phyloP scores from a whole-genome alignment of 805 yeast species.

The Ogataea nitratoaversa region DNA sequence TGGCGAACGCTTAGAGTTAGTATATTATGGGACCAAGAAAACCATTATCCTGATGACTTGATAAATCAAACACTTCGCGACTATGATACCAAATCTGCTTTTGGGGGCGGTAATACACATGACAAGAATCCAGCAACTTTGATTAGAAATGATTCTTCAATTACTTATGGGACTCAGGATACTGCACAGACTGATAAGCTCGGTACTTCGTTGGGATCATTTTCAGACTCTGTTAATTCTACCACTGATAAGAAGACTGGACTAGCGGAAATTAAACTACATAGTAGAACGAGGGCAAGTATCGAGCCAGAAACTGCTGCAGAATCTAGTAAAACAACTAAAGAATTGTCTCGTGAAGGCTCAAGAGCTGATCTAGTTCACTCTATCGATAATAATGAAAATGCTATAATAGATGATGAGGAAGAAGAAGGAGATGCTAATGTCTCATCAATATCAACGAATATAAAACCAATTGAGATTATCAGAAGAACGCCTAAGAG shows the following conservation, averaged over 20 bases:
- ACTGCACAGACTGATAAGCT: slow-evolving; percentile 17
- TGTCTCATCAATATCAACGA: slow-evolving; percentile 1
- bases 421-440: slow-evolving; percentile 8
- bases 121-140: not conserved
- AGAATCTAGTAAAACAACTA: too few relatives aligned
- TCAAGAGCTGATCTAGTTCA: too few relatives aligned
- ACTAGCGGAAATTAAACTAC: too few relatives aligned
- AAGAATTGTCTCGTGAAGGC: too few relatives aligned
- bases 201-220: slow-evolving; percentile 22
- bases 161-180: slow-evolving; percentile 18
- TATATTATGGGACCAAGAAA: slow-evolving; percentile 31
- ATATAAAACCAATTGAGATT: slow-evolving; percentile 19
- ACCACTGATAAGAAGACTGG: slow-evolving; percentile 8
- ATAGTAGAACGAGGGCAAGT: too few relatives aligned
- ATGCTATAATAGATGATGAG: slow-evolving; percentile 23
- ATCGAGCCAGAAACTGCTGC: not conserved
- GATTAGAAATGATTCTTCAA: slow-evolving; percentile 11
- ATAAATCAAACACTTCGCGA: slow-evolving; percentile 15
- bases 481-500: slow-evolving; percentile 2
- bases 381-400: slow-evolving; percentile 18
- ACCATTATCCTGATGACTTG: slow-evolving; percentile 3
- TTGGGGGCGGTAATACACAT: not conserved
- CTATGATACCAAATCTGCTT: slow-evolving; percentile 4
- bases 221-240: slow-evolving; percentile 16
- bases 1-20: slow-evolving; percentile 58